Base-by-base conservation (phyloP, 2,329 filamentous ascomycete species). In the Fragosphaeria purpurea region DNA sequence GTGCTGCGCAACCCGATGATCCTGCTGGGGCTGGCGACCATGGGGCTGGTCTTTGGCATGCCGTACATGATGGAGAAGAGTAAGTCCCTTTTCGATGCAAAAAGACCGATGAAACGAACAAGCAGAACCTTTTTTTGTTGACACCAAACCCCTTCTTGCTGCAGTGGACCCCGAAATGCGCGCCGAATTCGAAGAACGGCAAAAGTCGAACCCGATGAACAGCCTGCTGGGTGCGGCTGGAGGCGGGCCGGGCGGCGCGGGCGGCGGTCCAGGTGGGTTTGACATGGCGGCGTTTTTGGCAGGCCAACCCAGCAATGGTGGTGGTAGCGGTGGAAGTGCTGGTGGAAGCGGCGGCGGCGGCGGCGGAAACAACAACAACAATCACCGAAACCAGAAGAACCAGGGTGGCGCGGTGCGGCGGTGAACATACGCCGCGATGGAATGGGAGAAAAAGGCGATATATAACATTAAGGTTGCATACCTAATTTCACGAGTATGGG, bases 1-100 rank as follows among this genome's bases (percentile, higher is more conserved):
- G 82, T 96, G 50, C 74, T 96, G 60, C 93, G 93, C 73, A 95
- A 88, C 64, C 93, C 93, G 4, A 97, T 97, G 89, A 96, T 97
- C 56, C 76, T 98, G 54, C 85, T 98, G 73, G 89, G 85, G 5
- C 69, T 95, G 37, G 82, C 93, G 40, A 88, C 84, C 55, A 80
- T 96, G 72, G 83, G 72, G 5, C 73, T 96, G 57, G 89, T 95
- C 56, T 77, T 97, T 60, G 90, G 90, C 58, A 88, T 97, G 86
- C 93, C 93, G 11, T 93, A 96, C 67, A 68, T 98, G 50, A 82
- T 97, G 72, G 90, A 97, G 47, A 96, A 93, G 65, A 95, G 90
- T 96, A 80, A 56, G 88, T 78, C 6, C 39, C 37, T 49, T 35
- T 48, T 8, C 7, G 40, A 39, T 34, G 41, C 11, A 52, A 22